A percentile compares a stretch with the other conserved stretches of the same genome.
Conservation (phyloP, 2,329 filamentous ascomycete species). For the Hirsutella thompsonii region DNA sequence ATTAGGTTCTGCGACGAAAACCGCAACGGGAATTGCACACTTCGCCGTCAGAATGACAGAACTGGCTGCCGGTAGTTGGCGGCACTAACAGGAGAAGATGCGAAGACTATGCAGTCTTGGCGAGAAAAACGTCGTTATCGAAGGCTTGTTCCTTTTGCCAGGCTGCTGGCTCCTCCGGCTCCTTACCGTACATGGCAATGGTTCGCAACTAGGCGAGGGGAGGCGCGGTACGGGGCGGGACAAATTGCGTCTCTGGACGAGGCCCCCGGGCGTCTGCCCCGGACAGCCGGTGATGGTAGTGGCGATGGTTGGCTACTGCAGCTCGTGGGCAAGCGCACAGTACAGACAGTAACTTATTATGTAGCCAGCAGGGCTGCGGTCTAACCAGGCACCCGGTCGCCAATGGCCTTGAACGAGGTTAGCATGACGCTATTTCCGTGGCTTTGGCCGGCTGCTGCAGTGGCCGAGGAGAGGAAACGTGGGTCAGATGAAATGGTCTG, state of each 20-base stretch:
- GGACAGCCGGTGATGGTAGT: not conserved
- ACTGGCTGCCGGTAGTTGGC: not conserved
- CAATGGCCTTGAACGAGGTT: constrained; percentile 1
- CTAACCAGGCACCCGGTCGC: constrained; percentile 5
- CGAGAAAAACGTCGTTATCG: not conserved
- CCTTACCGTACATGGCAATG: not conserved
- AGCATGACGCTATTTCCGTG: constrained; percentile 2
- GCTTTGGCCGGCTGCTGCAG: constrained; percentile 1
- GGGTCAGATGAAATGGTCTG: not conserved
- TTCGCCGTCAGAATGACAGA: not conserved
- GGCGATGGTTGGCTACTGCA: too few species aligned
- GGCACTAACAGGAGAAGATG: not conserved
- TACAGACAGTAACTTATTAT: not conserved
- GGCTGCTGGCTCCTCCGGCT: not conserved
- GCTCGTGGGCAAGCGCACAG: not conserved
- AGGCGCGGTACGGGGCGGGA: too few species aligned
- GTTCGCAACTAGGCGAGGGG: too few species aligned
- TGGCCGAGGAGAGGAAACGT: not conserved
- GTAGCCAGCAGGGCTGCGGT: not conserved
- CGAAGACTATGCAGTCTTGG: not conserved
- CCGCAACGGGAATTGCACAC: not conserved
- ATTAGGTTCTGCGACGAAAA: not conserved
- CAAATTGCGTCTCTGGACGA: too few species aligned
- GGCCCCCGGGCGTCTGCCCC: not conserved
- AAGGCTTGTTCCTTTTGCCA: not conserved